Evolutionary conservation across 2,329 filamentous ascomycete genomes (phyloP).

Genomic region (Trichoderma oligosporum): DNA sequence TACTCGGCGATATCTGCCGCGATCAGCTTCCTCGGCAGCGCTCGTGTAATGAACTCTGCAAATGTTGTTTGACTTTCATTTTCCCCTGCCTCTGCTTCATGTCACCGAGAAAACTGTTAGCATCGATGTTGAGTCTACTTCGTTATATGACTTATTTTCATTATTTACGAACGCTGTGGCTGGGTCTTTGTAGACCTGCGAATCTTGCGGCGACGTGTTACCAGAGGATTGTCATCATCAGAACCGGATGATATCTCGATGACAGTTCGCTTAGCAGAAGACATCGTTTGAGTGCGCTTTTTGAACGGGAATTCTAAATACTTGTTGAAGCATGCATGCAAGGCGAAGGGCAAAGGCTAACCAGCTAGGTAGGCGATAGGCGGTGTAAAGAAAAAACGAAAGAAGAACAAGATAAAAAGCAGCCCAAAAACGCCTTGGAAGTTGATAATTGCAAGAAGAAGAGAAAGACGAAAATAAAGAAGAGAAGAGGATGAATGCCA

Average conservation of each 20-base stretch:
- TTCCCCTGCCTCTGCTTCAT: neutral
- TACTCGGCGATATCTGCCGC: conserved; percentile 23
- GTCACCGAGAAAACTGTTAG: neutral
- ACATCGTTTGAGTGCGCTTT: neutral
- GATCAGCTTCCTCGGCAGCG: conserved; percentile 26
- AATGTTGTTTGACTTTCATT: neutral
- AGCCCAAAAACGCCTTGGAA: neutral
- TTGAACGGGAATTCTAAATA: neutral
- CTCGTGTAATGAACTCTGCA: conserved; percentile 20
- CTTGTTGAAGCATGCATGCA: no score
- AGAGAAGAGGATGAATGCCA: neutral
- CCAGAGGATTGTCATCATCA: conserved; percentile 10
- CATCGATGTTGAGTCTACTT: neutral
- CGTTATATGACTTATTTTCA: no score
- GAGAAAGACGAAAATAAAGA: neutral
- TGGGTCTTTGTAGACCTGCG: neutral
- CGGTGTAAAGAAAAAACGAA: neutral
- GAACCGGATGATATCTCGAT: conserved; percentile 7
- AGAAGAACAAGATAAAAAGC: neutral
- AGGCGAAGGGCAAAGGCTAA: no score
- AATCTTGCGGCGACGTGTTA: conserved; percentile 3
- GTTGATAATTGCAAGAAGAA: neutral
- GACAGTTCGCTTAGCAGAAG: neutral
- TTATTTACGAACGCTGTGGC: conserved; percentile 1
- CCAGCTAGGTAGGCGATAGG: no score